Evolutionary conservation across 371 early-diverging fungal species (phyloP).

Genomic region (Mortierella sp.): DNA sequence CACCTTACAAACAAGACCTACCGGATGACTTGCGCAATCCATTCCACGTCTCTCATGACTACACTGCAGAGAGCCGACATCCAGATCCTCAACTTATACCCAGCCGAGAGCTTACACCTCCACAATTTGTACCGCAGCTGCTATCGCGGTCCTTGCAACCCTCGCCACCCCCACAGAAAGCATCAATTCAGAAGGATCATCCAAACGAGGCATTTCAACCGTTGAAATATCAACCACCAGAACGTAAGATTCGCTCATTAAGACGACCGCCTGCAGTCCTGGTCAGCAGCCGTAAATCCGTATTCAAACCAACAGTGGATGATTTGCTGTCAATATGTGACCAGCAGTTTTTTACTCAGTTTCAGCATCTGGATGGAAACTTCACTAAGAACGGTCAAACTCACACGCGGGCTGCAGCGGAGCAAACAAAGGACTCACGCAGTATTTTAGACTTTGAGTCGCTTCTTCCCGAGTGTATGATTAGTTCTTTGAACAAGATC

Average conservation of each 20-base stretch:
- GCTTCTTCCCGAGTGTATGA: conserved; percentile 23
- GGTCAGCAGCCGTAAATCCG: conserved; percentile 22
- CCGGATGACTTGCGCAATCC: background rate
- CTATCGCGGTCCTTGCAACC: background rate
- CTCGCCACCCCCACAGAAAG: background rate
- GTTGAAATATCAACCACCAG: background rate
- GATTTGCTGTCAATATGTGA: conserved; percentile 43
- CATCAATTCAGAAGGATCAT: background rate
- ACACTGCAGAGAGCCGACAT: background rate
- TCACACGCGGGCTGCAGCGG: background rate
- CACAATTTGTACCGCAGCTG: background rate
- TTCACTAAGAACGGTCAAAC: background rate
- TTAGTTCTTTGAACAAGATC: conserved; percentile 28
- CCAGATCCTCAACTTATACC: background rate
- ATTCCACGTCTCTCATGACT: background rate
- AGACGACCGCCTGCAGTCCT: conserved; percentile 32
- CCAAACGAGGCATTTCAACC: background rate
- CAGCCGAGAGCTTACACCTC: background rate
- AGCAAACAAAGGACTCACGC: background rate
- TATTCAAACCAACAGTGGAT: conserved; percentile 28
- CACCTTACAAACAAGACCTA: background rate
- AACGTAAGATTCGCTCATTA: conserved; percentile 27
- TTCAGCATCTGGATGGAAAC: conserved; percentile 1
- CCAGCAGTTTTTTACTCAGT: conserved; percentile 45
- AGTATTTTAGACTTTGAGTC: conserved; percentile 36